Base-by-base conservation (phyloP, 1,139 yeast genomes). In the Cylindricascospora bacillispora region DNA sequence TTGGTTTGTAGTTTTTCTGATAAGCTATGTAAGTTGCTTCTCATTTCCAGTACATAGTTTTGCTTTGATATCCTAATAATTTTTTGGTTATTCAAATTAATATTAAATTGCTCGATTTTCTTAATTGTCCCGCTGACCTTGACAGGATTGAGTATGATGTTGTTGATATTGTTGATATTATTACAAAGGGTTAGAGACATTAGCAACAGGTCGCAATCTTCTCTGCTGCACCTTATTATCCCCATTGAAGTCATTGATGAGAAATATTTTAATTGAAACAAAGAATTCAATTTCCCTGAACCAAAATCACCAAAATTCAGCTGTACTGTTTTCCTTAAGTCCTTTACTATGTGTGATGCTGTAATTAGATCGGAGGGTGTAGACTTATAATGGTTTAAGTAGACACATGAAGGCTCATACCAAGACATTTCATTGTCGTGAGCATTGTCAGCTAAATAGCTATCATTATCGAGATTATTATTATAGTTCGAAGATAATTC, bases 51-150 rank as follows among this genome's bases (percentile, higher is more conserved):
- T n/a, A n/a, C n/a, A n/a, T n/a, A n/a, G 21, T 18, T 18, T 18
- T 18, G 34, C 17, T 43, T 36, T 19, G 50, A 36, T 11, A 40
- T 36, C 3, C 39, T 37, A 54, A 68, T 57, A 22, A 68, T 41
- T 24, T 54, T 53, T 26, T 52, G 47, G 33, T 63, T 65, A n/a
- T n/a, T n/a, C 39, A 67, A 53, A 43, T 61, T 44, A 37, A 74
- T 67, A 0, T 79, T 77, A 37, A 62, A 70, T 41, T 73, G 67
- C 49, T 85, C 93, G 45, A 93, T 69, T 49, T 83, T 83, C 49
- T 76, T 78, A 26, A 89, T 85, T 0, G 97, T 85, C 0, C 95
- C 97, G 45, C 93, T 76, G 0, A 82, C 74, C 37, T 80, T 77
- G 2, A 69, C 57, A 24, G 82, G 75, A 32, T 74, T 63, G 6